phyloP scores from a whole-genome alignment of 257 asterid species.

The Parsonsia alboflavescens region DNA sequence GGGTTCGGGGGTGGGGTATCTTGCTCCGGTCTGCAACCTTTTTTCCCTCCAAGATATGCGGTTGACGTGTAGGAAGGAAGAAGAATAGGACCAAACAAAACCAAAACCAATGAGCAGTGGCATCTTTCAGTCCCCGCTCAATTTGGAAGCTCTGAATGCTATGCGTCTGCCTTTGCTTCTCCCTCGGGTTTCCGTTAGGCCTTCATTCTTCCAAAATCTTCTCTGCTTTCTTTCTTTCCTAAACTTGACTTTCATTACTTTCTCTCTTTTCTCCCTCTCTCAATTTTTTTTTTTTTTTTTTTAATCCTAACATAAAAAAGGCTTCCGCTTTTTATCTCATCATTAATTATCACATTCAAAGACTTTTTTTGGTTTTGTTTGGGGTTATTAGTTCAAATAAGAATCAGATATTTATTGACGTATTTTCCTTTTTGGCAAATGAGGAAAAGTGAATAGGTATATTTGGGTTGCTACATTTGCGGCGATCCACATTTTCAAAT shows the following conservation, averaged over 20 bases:
- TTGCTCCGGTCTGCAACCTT: background rate
- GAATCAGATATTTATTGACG: background rate
- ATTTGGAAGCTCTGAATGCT: slow-evolving; percentile 17
- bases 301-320: background rate
- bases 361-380: slow-evolving; percentile 7
- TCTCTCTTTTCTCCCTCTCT: background rate
- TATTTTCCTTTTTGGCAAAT: background rate
- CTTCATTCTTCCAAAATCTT: slow-evolving; percentile 14
- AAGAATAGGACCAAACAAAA: background rate
- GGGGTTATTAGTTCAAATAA: background rate
- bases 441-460: slow-evolving; percentile 2
- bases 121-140: slow-evolving; percentile 19
- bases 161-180: slow-evolving; percentile 31
- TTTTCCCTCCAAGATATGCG: slow-evolving; percentile 22
- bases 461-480: slow-evolving; percentile 24
- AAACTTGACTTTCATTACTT: slow-evolving; percentile 8
- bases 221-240: background rate
- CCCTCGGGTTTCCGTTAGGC: slow-evolving; percentile 42
- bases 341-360: background rate
- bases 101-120: background rate
- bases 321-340: background rate
- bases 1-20: background rate
- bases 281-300: background rate
- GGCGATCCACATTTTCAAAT: slow-evolving; percentile 23
- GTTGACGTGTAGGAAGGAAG: slow-evolving; percentile 15